Conservation (phyloP, 768 basidiomycete genomes). For the Phlegmacium glaucopus region DNA sequence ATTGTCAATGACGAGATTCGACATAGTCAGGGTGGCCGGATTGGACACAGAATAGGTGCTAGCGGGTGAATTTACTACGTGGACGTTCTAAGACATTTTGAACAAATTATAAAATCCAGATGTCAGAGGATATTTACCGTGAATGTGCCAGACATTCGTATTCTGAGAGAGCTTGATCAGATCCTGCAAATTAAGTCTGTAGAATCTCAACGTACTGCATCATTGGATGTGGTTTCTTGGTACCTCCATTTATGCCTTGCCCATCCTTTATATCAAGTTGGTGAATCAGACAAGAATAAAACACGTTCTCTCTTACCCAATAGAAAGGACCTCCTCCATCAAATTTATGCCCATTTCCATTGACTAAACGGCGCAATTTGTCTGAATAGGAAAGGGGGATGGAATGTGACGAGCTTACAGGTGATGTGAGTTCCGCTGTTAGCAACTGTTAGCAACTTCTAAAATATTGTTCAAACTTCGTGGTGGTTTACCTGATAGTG, state of each 20-base stretch:
- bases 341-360: neutral
- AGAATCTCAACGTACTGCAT: neutral
- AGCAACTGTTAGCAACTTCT: neutral
- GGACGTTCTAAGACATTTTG: slow-evolving; percentile 31
- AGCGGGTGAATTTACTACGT: slow-evolving; percentile 38
- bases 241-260: neutral
- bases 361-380: neutral
- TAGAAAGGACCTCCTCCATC: neutral
- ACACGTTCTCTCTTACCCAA: neutral
- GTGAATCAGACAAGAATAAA: too few species aligned
- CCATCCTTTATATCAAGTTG: neutral
- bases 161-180: neutral
- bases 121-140: slow-evolving; percentile 17
- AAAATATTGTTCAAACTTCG: neutral
- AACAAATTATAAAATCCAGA: slow-evolving; percentile 25
- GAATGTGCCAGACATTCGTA: slow-evolving; percentile 34
- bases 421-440: neutral
- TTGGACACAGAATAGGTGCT: slow-evolving; percentile 38
- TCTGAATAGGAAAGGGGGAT: too few species aligned
- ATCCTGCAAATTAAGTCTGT: neutral
- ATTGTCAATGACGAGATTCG: slow-evolving; percentile 49
- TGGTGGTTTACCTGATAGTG: slow-evolving; percentile 37
- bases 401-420: neutral
- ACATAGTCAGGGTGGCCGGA: slow-evolving; percentile 38
- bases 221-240: neutral